Percentiles rank a stretch among this genome's conserved stretches.
phyloP scores from a whole-genome alignment of 2,329 filamentous ascomycete species.

The Penicillium sp. region DNA sequence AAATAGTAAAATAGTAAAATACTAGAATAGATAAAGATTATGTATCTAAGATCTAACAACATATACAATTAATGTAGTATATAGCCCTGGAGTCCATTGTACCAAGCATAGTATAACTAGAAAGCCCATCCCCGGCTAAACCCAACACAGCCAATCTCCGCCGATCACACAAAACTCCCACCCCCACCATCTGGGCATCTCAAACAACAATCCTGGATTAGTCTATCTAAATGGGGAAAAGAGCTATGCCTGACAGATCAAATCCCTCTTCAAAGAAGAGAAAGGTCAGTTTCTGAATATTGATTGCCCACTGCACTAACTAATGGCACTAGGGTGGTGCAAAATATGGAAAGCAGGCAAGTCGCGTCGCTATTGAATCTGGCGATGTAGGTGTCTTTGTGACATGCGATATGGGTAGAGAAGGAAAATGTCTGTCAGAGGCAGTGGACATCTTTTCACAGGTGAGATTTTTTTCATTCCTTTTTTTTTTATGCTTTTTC shows the following conservation, averaged over 20 bases:
- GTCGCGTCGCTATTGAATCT: conserved; percentile 31
- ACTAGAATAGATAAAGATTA: background rate
- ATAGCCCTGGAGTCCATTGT: background rate
- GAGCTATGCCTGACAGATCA: conserved; percentile 30
- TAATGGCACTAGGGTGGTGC: conserved; percentile 23
- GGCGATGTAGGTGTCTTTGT: conserved; percentile 63
- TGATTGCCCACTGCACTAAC: background rate
- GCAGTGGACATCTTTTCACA: conserved; percentile 57
- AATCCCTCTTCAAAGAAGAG: conserved; percentile 30
- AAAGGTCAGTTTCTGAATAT: conserved; percentile 28
- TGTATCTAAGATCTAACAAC: background rate
- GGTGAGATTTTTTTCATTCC: conserved; percentile 33
- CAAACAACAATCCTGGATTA: background rate
- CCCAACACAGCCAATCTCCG: conserved; percentile 7
- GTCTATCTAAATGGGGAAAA: conserved; percentile 22
- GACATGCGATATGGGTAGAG: conserved; percentile 60
- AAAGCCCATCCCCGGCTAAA: conserved; percentile 11
- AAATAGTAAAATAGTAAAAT: background rate
- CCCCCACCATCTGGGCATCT: conserved; percentile 2
- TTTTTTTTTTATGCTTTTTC: too few species aligned
- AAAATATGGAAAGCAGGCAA: conserved; percentile 32
- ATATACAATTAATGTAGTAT: background rate
- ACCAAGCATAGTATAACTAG: background rate
- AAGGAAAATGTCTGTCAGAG: conserved; percentile 59
- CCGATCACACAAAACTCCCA: conserved; percentile 22